Base-by-base conservation (phyloP, 352 stramenopile genomes). In the Lagenidium giganteum region DNA sequence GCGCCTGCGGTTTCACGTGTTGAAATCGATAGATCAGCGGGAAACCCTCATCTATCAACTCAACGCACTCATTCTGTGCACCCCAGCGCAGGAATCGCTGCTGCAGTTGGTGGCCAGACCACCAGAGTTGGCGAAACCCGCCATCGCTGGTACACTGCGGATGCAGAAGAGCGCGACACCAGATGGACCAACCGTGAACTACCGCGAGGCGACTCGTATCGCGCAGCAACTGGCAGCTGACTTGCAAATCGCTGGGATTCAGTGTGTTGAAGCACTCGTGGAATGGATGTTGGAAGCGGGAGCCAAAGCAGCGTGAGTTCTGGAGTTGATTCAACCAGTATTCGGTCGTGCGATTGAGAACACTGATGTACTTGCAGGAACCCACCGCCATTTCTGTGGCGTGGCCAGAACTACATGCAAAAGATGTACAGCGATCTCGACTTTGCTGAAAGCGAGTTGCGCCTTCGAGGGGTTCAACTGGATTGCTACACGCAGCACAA, bases 281-380 rank as follows among this genome's bases (percentile, higher is more conserved):
- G 77, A 87, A 47, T 90, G 77, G 77, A 90, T 90, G 71, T 59
- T 90, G 7, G 70, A 87, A 36, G 72, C 72, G 25, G 77, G 77
- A 12, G 70, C 70, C 5, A 72, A 83, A 33, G n/a, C n/a, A n/a
- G n/a, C n/a, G n/a, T n/a, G n/a, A n/a, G n/a, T n/a, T n/a, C n/a
- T n/a, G n/a, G n/a, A n/a, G n/a, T n/a, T n/a, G n/a, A n/a, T n/a
- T n/a, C n/a, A n/a, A n/a, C n/a, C n/a, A n/a, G n/a, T n/a, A n/a
- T n/a, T n/a, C n/a, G n/a, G n/a, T n/a, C n/a, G n/a, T n/a, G n/a
- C 18, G 36, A 7, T 30, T 30, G 9, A 20, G n/a, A n/a, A n/a
- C n/a, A n/a, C n/a, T n/a, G n/a, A n/a, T n/a, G n/a, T n/a, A n/a
- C n/a, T n/a, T n/a, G n/a, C n/a, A n/a, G n/a, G n/a, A n/a, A n/a